phyloP scores from a whole-genome alignment of 495 filamentous ascomycete genomes.

The Platismatia glauca region DNA sequence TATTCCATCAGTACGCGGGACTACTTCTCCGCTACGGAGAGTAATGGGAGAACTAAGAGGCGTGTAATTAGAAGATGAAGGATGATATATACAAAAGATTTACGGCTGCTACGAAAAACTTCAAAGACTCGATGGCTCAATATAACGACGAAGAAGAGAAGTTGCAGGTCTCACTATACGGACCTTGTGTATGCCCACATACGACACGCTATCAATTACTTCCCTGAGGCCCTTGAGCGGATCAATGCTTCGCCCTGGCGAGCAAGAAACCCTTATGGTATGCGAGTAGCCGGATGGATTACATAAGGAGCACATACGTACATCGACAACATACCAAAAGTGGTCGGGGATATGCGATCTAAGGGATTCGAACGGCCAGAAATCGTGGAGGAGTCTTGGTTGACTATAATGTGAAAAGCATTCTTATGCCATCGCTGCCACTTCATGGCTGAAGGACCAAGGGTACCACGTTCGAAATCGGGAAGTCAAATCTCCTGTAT shows the following conservation, averaged over 20 bases:
- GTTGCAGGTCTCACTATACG: background rate
- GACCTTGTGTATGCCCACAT: slow-evolving; percentile 15
- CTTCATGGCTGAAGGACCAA: slow-evolving; percentile 23
- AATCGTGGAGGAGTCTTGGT: slow-evolving; percentile 24
- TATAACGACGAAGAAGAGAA: background rate
- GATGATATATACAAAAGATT: slow-evolving; percentile 6
- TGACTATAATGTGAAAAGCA: slow-evolving; percentile 27
- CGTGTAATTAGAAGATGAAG: background rate
- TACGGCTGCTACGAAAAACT: background rate
- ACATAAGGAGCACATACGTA: slow-evolving; percentile 18
- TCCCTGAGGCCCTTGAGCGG: slow-evolving; percentile 5
- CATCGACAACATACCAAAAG: slow-evolving; percentile 16
- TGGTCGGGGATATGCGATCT: slow-evolving; percentile 9
- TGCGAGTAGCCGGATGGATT: slow-evolving; percentile 13
- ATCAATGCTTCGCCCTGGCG: slow-evolving; percentile 7
- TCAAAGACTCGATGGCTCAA: background rate
- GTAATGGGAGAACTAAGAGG: slow-evolving; percentile 9
- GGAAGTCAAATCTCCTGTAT: slow-evolving; percentile 28
- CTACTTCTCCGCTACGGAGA: slow-evolving; percentile 6
- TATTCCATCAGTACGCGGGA: slow-evolving; percentile 10
- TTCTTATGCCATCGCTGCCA: slow-evolving; percentile 26
- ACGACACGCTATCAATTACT: slow-evolving; percentile 10
- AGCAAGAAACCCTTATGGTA: slow-evolving; percentile 11
- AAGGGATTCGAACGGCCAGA: slow-evolving; percentile 16
- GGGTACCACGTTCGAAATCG: slow-evolving; percentile 23